Percentiles rank a stretch among this genome's conserved stretches.
phyloP scores from a whole-genome alignment of 345 rosid species.

The Carallia pectinifolia region DNA sequence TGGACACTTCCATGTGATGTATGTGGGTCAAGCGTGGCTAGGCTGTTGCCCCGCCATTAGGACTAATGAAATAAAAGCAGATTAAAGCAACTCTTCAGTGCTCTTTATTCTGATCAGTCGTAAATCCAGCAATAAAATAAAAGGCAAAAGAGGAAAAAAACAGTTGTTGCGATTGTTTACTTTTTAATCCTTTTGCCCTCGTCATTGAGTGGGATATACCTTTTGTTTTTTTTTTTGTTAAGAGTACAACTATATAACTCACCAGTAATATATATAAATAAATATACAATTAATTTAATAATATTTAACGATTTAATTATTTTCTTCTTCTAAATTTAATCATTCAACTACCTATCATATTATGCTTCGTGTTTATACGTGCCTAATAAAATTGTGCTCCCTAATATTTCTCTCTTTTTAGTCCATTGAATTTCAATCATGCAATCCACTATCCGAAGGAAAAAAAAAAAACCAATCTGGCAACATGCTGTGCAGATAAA shows the following conservation, averaged over 20 bases:
- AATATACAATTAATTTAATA: not conserved
- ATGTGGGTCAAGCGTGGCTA: slow-evolving; percentile 8
- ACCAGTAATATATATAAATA: no score
- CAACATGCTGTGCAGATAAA: not conserved
- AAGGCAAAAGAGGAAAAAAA: not conserved
- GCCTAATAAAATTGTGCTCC: no score
- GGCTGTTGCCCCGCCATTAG: slow-evolving; percentile 6
- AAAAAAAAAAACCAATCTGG: not conserved
- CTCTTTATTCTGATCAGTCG: no score
- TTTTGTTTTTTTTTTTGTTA: no score
- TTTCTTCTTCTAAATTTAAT: no score
- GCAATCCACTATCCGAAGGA: not conserved
- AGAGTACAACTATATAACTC: no score
- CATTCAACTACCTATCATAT: no score
- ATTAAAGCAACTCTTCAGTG: not conserved
- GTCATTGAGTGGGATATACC: not conserved
- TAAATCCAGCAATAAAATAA: not conserved
- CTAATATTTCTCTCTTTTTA: not conserved
- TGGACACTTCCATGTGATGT: slow-evolving; percentile 1
- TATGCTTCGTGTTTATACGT: no score
- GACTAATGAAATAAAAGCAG: not conserved
- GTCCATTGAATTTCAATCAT: not conserved
- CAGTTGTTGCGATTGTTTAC: not conserved
- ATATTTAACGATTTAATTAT: not conserved
- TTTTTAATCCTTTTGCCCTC: not conserved